Evolutionary conservation across 2,329 filamentous ascomycete species (phyloP).

Genomic region (Nemania sp.): DNA sequence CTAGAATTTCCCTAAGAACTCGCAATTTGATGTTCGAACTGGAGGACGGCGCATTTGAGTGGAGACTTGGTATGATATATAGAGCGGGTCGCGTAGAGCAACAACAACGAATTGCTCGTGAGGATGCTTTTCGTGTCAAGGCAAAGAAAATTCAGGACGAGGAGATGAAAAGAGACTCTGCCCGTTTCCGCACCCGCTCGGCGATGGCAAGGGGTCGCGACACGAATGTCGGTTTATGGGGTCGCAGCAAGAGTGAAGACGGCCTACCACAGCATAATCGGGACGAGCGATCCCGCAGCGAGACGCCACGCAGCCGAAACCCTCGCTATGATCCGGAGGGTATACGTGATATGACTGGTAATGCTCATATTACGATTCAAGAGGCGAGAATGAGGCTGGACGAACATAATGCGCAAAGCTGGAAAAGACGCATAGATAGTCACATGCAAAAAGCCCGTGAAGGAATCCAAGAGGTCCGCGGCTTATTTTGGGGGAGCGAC

Average conservation of each 20-base stretch:
- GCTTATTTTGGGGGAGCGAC: conserved; percentile 80
- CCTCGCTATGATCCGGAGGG: conserved; percentile 81
- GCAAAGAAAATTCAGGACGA: conserved; percentile 80
- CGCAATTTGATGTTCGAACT: conserved; percentile 87
- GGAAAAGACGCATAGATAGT: conserved; percentile 87
- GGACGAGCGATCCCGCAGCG: conserved; percentile 39
- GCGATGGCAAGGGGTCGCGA: conserved; percentile 47
- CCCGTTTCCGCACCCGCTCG: conserved; percentile 60
- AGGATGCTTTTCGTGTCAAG: conserved; percentile 88
- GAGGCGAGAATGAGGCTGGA: conserved; percentile 78
- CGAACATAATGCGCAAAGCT: conserved; percentile 82
- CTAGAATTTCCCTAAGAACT: conserved; percentile 80
- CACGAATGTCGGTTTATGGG: conserved; percentile 41
- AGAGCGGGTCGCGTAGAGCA: conserved; percentile 86
- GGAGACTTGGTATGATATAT: conserved; percentile 95
- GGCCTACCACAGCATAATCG: conserved; percentile 39
- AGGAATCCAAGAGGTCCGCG: conserved; percentile 77
- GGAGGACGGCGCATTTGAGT: conserved; percentile 96
- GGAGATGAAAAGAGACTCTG: conserved; percentile 57
- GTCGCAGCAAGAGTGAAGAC: conserved; percentile 62
- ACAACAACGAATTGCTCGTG: conserved; percentile 82
- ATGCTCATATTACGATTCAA: conserved; percentile 71
- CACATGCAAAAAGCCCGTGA: conserved; percentile 69
- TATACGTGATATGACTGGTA: conserved; percentile 68
- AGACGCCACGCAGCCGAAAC: conserved; percentile 46